Evolutionary conservation across 176 grass and related monocot genomes (phyloP), one percentile per base, ranked within the genome.

Genomic region (Puya raimondii): DNA sequence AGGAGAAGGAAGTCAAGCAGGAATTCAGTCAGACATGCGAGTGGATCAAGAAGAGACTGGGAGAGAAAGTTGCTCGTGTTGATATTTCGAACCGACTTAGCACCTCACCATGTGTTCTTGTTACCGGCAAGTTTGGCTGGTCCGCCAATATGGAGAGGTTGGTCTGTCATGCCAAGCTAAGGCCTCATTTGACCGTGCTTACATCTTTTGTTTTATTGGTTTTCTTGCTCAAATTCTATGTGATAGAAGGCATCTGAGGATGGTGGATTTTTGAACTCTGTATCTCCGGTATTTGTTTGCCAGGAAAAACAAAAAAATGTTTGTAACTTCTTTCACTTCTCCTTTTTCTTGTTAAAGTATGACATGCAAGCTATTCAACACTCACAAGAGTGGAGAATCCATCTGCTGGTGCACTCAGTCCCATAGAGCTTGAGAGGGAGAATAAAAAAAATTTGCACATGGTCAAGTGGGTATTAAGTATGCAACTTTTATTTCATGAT

Each of bases 141-240:
- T 99, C 94, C 65, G 94, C 94, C 65, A 99, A 99, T 68, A 99
- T 99, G 94, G 89, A 99, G 68, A 91, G 89, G 94, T 93, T 58
- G 7, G 67, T 14, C 68, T 68, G 63, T 74, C 21, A 53, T 63
- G 15, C 33, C 33, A 42, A 42, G 33, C 33, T 42, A 42, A 7
- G 33, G 33, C 33, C 33, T 42, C 33, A 42, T 42, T 42, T 42
- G 33, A 42, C 33, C 6, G 50, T 58, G 63, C 22, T 12, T n/a
- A 57, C 25, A 12, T 17, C 50, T 73, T 53, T 58, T 48, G 47
- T 26, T 11, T 73, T 48, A 9, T 18, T 17, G 1, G 51, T 48
- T 14, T 73, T 61, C 33, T 12, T 48, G 23, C 17, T 63, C n/a
- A 29, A 4, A 16, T 73, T 63, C 18, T 18, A 73, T 47, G 51